Base-by-base conservation (phyloP, 1,284 basidiomycete species). In the Tilletia caries region DNA sequence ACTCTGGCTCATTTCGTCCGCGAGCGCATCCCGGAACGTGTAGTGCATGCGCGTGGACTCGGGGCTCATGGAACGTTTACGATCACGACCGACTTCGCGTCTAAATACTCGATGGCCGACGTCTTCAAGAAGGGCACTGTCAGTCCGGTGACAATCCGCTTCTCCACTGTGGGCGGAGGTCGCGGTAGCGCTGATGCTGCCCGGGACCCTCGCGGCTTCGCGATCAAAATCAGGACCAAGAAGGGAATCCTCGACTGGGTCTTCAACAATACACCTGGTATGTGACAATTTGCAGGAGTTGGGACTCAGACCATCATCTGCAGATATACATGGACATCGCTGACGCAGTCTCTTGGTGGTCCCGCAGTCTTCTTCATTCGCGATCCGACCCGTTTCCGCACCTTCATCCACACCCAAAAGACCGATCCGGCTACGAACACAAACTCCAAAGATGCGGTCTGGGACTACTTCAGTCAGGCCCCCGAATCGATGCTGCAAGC, bases 1-100 rank as follows among this genome's bases (percentile, higher is more conserved):
- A 37, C 29, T 20, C 64, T 68, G 15, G 58, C 58, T 18, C 27
- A 34, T 13, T 62, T 62, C n/a, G 58, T 62, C 32, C 75, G 77
- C 3, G 80, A 82, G 69, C 75, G 80, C n/a, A 80, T 82, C 62
- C 80, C 80, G 34, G 80, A 82, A 67, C 76, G 80, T 5, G 77
- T 82, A 27, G 77, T 80, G 43, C 77, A 79, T 50, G 77, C 77
- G 77, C 8, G 76, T 70, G 13, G 58, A 33, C 32, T 62, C 18
- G 77, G 77, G 44, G 79, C 79, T 12, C 79, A 80, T 64, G 77
- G 79, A 23, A 48, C 69, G 46, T 79, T 71, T 67, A 68, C 70
- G 20, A 70, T 73, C 64, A 80, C 78, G 72, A 77, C 62, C 70
- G 71, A 12, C 77, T 77, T 71, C 71, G 74, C 10, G 68, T 76